Conservation (phyloP, 2,329 filamentous ascomycete species). For the Beauveria rudraprayagi region DNA sequence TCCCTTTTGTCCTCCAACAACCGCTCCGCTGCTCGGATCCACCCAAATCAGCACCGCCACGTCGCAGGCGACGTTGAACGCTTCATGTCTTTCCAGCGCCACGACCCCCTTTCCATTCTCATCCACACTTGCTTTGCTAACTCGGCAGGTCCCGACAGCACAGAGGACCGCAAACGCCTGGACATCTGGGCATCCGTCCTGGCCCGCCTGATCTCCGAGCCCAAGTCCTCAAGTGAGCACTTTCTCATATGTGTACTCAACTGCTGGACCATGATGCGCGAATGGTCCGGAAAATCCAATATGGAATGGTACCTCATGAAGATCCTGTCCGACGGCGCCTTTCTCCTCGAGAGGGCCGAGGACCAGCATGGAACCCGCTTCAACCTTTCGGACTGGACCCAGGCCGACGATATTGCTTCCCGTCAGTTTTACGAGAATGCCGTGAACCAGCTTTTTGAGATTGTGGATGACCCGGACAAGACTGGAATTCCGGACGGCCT, state of each 20-base stretch:
- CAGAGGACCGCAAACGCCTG: constrained; percentile 70
- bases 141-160: constrained; percentile 71
- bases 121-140: constrained; percentile 87
- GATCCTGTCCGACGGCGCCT: constrained; percentile 85
- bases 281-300: constrained; percentile 83
- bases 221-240: constrained; percentile 67
- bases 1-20: constrained; percentile 69
- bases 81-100: constrained; percentile 79
- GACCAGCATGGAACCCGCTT: constrained; percentile 65
- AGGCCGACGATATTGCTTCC: constrained; percentile 71
- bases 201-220: constrained; percentile 71
- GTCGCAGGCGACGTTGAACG: constrained; percentile 57
- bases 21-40: constrained; percentile 38
- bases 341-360: constrained; percentile 78
- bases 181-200: constrained; percentile 85
- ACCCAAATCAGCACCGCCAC: constrained; percentile 37
- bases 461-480: constrained; percentile 76
- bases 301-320: constrained; percentile 95
- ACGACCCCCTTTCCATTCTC: constrained; percentile 76
- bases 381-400: constrained; percentile 64
- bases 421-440: constrained; percentile 85
- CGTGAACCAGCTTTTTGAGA: constrained; percentile 71
- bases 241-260: constrained; percentile 80
- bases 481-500: constrained; percentile 83
- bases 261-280: constrained; percentile 76